These are phyloP conservation scores for Phialophora verrucosa DNA, from an alignment of 2,329 filamentous ascomycete genomes.

Conservation along the genomic window DNA sequence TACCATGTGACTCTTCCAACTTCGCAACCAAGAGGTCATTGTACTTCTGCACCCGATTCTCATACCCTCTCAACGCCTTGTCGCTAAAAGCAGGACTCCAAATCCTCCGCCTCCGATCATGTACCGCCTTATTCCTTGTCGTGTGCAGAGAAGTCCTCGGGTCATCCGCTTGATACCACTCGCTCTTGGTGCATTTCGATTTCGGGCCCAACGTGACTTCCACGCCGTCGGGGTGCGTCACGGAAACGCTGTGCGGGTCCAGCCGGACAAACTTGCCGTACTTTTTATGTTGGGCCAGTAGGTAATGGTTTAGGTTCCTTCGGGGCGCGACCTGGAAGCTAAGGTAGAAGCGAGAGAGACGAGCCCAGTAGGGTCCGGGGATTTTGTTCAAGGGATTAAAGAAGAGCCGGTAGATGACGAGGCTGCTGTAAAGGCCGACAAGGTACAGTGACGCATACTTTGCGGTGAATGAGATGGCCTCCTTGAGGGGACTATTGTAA, in stretches of 20 bases:
- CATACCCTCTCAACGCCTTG: conserved; percentile 51
- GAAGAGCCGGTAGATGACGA: conserved; percentile 42
- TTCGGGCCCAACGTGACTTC: conserved; percentile 47
- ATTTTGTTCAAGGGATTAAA: conserved; percentile 43
- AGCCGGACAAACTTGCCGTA: conserved; percentile 37
- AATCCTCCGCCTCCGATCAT: conserved; percentile 49
- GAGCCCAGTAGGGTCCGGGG: conserved; percentile 42
- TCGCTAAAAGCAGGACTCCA: conserved; percentile 53
- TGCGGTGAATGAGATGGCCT: conserved; percentile 15
- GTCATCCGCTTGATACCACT: conserved; percentile 49
- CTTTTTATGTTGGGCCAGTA: conserved; percentile 30
- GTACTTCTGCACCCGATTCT: conserved; percentile 46
- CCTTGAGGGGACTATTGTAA: conserved; percentile 12
- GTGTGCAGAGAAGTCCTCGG: conserved; percentile 49
- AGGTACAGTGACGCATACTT: conserved; percentile 20
- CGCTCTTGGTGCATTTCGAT: conserved; percentile 49
- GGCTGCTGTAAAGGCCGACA: conserved; percentile 28
- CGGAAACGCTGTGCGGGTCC: conserved; percentile 34
- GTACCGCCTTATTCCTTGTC: conserved; percentile 45
- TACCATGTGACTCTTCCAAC: conserved; percentile 40
- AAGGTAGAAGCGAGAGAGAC: conserved; percentile 31
- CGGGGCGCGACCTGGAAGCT: conserved; percentile 13
- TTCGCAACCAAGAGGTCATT: conserved; percentile 45
- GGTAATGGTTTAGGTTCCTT: conserved; percentile 20
- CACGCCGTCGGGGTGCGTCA: conserved; percentile 40